Conservation (phyloP, 192 early-diverging fungal species). For the Mortierella claussenii region DNA sequence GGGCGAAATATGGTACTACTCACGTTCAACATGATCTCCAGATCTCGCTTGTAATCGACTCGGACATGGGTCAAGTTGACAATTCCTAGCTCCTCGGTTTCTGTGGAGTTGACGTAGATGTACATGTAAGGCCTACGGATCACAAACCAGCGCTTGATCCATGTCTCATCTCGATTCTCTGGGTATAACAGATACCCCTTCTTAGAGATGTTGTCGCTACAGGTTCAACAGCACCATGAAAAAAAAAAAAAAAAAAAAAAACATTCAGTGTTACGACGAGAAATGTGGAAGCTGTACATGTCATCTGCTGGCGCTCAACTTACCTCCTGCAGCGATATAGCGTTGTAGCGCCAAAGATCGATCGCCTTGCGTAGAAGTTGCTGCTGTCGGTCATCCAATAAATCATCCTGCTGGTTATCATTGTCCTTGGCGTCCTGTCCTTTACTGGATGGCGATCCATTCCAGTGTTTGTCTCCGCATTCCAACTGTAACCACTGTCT, state of each 20-base stretch:
- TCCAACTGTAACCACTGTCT: constrained; percentile 54
- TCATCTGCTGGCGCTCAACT: too few relatives aligned
- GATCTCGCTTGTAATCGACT: constrained; percentile 63
- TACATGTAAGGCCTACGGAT: constrained; percentile 83
- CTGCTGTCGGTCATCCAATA: background rate
- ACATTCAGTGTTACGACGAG: background rate
- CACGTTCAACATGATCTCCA: constrained; percentile 71
- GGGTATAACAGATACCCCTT: constrained; percentile 64
- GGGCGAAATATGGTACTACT: background rate
- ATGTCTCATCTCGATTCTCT: constrained; percentile 67
- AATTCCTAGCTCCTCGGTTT: constrained; percentile 75
- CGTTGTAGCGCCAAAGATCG: constrained; percentile 23
- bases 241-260: background rate
- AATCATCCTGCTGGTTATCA: background rate
- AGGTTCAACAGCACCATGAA: too few relatives aligned
- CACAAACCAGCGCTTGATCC: constrained; percentile 86
- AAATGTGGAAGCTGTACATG: too few relatives aligned
- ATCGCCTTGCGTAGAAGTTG: constrained; percentile 9
- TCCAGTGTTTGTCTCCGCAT: background rate
- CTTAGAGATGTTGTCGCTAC: constrained; percentile 64
- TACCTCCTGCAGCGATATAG: constrained; percentile 32
- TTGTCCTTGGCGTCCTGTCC: background rate
- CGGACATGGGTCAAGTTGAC: constrained; percentile 80
- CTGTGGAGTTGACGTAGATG: constrained; percentile 71
- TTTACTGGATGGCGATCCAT: background rate